These are phyloP conservation scores for Colletotrichum melonis DNA, from an alignment of 2,329 filamentous ascomycete species.

Conservation along the genomic window DNA sequence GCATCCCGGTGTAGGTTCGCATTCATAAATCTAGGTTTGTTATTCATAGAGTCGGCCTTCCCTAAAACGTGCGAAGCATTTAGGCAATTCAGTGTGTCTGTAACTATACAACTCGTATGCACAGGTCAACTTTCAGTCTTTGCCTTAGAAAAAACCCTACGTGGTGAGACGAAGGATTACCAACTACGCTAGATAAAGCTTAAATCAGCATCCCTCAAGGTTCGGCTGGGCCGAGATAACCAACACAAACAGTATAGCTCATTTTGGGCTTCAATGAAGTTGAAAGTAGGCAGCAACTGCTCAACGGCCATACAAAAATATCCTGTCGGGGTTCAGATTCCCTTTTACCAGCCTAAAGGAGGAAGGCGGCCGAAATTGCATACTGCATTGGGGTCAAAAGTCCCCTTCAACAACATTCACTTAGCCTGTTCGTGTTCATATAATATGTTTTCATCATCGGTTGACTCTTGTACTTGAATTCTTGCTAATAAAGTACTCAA, in stretches of 20 bases:
- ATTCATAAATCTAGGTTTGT: neutral
- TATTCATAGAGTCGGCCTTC: neutral
- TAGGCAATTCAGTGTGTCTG: no score
- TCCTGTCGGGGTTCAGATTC: neutral
- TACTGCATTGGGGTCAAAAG: neutral
- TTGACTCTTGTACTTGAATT: neutral
- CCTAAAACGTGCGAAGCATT: no score
- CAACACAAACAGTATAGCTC: neutral
- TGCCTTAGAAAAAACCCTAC: neutral
- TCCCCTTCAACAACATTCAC: neutral
- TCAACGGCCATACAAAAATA: neutral
- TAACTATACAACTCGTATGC: no score
- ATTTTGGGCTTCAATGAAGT: neutral
- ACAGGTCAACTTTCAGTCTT: no score
- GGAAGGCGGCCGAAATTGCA: neutral
- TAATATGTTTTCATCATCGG: neutral
- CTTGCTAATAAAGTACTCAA: neutral
- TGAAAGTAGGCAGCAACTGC: neutral
- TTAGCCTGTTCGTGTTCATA: neutral
- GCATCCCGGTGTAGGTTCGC: neutral
- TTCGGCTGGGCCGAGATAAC: neutral
- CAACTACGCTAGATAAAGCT: neutral
- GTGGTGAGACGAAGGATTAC: neutral
- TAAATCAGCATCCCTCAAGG: neutral
- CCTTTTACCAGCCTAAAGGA: neutral